phyloP scores from a whole-genome alignment of 192 early-diverging fungal species.

The Radiomyces spectabilis region DNA sequence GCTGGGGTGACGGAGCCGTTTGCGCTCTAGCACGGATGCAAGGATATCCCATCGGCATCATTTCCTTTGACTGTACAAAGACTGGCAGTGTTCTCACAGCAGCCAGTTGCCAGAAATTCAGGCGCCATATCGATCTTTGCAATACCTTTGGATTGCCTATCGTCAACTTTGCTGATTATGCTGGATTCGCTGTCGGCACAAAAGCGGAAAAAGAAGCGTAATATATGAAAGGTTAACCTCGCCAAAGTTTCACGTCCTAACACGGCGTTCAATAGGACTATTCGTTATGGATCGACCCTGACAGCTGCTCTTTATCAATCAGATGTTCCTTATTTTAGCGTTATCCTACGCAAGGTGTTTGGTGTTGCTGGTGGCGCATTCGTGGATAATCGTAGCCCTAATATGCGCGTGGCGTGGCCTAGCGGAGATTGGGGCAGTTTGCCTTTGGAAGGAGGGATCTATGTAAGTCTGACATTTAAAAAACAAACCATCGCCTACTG shows the following conservation, averaged over 20 bases:
- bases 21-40: constrained; percentile 18
- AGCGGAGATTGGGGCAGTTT: constrained; percentile 30
- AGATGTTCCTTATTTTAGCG: constrained; percentile 27
- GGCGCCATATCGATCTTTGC: constrained; percentile 28
- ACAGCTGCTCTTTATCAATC: constrained; percentile 29
- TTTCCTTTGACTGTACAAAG: constrained; percentile 20
- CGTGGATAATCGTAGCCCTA: constrained; percentile 24
- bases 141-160: constrained; percentile 28
- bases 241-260: too few species aligned
- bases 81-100: constrained; percentile 18
- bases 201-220: constrained; percentile 31
- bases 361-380: constrained; percentile 31
- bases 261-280: constrained; percentile 21
- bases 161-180: constrained; percentile 29
- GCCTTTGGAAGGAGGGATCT: constrained; percentile 28
- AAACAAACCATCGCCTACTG: neutral
- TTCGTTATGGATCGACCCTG: constrained; percentile 25
- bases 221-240: neutral
- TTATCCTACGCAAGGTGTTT: constrained; percentile 29
- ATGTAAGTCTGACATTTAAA: too few species aligned
- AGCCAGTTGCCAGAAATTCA: constrained; percentile 22
- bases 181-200: constrained; percentile 28
- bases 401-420: constrained; percentile 28
- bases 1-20: constrained; percentile 30
- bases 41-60: constrained; percentile 26